A percentile compares a stretch with the other conserved stretches of the same genome.
Conservation (phyloP, 768 basidiomycete species). For the Suillus americanus region DNA sequence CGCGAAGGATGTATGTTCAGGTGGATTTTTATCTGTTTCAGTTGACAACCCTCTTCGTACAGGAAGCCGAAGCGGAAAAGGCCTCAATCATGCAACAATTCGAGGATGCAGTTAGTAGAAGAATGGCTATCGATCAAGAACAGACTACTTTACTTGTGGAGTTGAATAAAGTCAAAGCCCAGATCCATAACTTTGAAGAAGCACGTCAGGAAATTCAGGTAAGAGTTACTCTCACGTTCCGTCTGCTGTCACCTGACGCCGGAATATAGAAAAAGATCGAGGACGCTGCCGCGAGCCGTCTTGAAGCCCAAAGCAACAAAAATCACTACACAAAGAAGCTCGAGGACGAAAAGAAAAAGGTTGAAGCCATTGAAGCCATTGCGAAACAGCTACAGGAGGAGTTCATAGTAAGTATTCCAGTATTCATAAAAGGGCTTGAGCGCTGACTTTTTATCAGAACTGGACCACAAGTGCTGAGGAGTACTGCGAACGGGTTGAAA, state of each 20-base stretch:
- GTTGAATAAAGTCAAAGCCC: conserved; percentile 43
- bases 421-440: not conserved
- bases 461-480: conserved; percentile 67
- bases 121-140: conserved; percentile 44
- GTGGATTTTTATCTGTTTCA: not conserved
- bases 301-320: conserved; percentile 49
- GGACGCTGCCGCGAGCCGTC: conserved; percentile 46
- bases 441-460: conserved; percentile 35
- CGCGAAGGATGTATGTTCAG: conserved; percentile 48
- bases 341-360: conserved; percentile 44
- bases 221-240: conserved; percentile 17
- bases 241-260: not conserved
- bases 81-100: conserved; percentile 48
- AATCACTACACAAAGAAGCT: conserved; percentile 54
- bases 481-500: conserved; percentile 57
- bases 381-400: conserved; percentile 58
- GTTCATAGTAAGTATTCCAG: conserved; percentile 47
- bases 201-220: conserved; percentile 45
- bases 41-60: conserved; percentile 7
- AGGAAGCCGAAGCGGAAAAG: conserved; percentile 62
- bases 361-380: conserved; percentile 44
- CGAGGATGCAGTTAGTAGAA: conserved; percentile 42
- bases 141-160: conserved; percentile 45
- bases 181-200: conserved; percentile 53
- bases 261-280: conserved; percentile 48